Conservation (phyloP, 768 basidiomycete species). For the Botryobasidium botryosum region DNA sequence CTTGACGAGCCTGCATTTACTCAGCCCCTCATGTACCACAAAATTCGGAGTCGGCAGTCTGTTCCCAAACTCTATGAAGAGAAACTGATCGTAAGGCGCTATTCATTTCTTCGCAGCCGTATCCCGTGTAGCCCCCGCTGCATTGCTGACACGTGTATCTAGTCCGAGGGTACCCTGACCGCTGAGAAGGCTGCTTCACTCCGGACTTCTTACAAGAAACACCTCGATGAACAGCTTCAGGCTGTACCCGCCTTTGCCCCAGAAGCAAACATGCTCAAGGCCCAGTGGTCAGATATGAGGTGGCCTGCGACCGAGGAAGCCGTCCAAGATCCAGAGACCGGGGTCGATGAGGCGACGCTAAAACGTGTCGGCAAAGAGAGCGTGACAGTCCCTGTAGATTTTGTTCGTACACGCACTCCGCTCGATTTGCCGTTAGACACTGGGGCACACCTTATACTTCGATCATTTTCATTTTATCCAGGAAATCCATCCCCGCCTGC, state of each 20-base stretch:
- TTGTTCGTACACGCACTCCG: conserved; percentile 32
- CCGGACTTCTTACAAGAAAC: conserved; percentile 39
- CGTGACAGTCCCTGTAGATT: conserved; percentile 37
- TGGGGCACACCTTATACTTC: neutral
- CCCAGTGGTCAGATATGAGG: conserved; percentile 45
- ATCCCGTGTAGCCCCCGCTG: conserved; percentile 7
- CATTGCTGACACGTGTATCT: neutral
- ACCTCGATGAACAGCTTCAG: conserved; percentile 46
- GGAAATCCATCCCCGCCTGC: conserved; percentile 66
- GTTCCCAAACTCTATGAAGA: conserved; percentile 74
- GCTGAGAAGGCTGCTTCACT: conserved; percentile 30
- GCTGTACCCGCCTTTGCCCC: conserved; percentile 33
- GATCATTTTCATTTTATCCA: conserved; percentile 17
- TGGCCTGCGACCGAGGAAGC: conserved; percentile 47
- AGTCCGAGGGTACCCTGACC: conserved; percentile 39
- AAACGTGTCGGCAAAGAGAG: conserved; percentile 48
- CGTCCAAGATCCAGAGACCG: conserved; percentile 43
- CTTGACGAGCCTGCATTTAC: conserved; percentile 77
- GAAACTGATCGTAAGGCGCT: conserved; percentile 53
- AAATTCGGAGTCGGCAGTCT: conserved; percentile 58
- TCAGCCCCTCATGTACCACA: conserved; percentile 79
- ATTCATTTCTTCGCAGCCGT: conserved; percentile 10
- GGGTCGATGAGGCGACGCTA: conserved; percentile 37
- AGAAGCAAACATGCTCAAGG: conserved; percentile 36
- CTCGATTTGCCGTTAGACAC: neutral